Base-by-base conservation (phyloP, 2,329 filamentous ascomycete genomes). In the Alternaria viburni region DNA sequence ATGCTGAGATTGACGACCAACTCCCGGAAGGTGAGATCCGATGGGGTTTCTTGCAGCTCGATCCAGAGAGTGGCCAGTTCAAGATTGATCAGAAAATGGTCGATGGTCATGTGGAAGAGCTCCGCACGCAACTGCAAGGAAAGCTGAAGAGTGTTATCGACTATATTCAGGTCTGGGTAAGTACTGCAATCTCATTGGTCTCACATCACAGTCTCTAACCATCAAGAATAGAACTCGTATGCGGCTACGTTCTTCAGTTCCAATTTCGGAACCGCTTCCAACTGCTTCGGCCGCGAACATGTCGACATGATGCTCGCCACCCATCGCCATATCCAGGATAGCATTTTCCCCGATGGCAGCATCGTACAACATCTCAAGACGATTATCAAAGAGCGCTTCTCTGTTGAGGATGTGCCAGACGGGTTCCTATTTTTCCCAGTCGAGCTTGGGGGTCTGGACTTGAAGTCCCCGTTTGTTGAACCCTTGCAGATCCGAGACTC, bases 351-450 rank as follows among this genome's bases (percentile, higher is more conserved):
- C 4, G 72, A 74, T 15, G 67, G 74, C 0, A 77, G 73, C 32
- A 74, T 80, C 1, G 74, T 76, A 0, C 66, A 76, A 12, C 74
- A 79, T 45, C 68, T 81, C 28, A 86, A 87, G 54, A 77, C 79
- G 13, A 79, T 82, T 7, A 85, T 91, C 11, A 69, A 79, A 5
- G 72, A 83, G 9, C 84, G 86, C 0, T 91, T 90, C 64, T 77
- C 79, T 3, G 79, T 85, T 12, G 66, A 75, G 2, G 73, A 83
- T 61, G 75, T 86, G 6, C 84, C 84, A 0, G 85, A 85, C 25
- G 84, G 83, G 4, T 85, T 86, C 62, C 82, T 86, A 69, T 86
- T 83, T 69, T 86, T 86, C 66, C 85, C 85, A 0, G 77, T 84
- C 36, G 82, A 85, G 59, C 78, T 86, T 10, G 85, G 85, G 6